phyloP scores from a whole-genome alignment of 345 rosid species.

The Brassica cretica region DNA sequence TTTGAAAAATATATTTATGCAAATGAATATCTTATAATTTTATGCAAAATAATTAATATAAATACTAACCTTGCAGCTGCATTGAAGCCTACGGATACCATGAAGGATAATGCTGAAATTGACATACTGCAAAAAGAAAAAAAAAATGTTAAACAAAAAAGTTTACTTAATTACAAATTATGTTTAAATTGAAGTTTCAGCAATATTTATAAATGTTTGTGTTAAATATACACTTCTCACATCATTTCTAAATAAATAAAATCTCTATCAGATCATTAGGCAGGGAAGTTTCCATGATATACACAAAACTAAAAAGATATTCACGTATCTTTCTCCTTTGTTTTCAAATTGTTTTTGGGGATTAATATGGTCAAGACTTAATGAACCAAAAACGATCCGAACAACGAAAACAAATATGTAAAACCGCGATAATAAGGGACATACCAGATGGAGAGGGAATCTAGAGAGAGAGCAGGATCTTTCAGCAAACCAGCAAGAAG shows the following conservation, averaged over 20 bases:
- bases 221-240: not conserved
- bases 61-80: conserved; percentile 78
- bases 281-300: not conserved
- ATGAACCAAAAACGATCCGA: not conserved
- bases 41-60: too few relatives aligned
- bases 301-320: not conserved
- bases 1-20: too few relatives aligned
- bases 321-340: not conserved
- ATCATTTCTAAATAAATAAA: not conserved
- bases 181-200: not conserved
- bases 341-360: not conserved
- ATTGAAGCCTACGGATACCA: conserved; percentile 85
- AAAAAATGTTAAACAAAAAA: not conserved
- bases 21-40: too few relatives aligned
- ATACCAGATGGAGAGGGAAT: conserved; percentile 77
- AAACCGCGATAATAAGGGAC: not conserved
- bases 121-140: conserved; percentile 49
- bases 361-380: not conserved
- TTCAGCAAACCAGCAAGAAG: conserved; percentile 70
- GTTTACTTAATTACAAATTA: not conserved
- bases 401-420: not conserved
- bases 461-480: conserved; percentile 63
- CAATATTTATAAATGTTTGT: not conserved
- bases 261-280: not conserved
- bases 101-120: conserved; percentile 57